These are phyloP conservation scores for Jatropha multifida DNA, from an alignment of 441 rosid genomes.

Conservation along the genomic window DNA sequence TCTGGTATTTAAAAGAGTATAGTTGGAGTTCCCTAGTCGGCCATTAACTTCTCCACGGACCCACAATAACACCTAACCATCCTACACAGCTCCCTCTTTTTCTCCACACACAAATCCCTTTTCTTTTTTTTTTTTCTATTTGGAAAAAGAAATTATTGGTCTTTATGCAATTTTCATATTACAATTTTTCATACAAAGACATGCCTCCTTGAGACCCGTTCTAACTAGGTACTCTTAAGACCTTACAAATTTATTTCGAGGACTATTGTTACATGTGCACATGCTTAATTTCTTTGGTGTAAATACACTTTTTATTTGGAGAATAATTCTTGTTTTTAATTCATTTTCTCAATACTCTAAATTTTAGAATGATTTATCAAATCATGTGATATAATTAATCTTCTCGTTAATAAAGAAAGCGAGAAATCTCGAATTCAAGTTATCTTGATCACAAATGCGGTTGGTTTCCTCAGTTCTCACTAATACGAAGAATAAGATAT, in stretches of 20 bases:
- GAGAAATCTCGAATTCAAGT: too few species aligned
- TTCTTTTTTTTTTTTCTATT: not conserved
- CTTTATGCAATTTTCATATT: not conserved
- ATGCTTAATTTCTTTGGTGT: too few species aligned
- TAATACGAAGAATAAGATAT: too few species aligned
- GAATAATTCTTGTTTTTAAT: too few species aligned
- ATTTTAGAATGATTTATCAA: too few species aligned
- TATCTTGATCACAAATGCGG: too few species aligned
- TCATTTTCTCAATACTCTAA: too few species aligned
- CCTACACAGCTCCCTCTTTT: conserved; percentile 22
- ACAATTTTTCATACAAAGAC: conserved; percentile 12
- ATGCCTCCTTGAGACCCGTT: conserved; percentile 46
- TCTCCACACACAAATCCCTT: not conserved
- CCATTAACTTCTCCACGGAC: conserved; percentile 27
- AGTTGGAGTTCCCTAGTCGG: conserved; percentile 30
- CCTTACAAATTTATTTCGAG: not conserved
- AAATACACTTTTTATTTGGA: too few species aligned
- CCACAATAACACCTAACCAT: conserved; percentile 37
- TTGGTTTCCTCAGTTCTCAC: too few species aligned
- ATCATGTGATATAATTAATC: too few species aligned
- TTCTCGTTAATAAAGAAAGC: too few species aligned
- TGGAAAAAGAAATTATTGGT: not conserved
- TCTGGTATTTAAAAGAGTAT: conserved; percentile 16
- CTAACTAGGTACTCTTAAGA: conserved; percentile 11
- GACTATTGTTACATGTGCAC: not conserved